A percentile compares a stretch with the other conserved stretches of the same genome.
phyloP scores from a whole-genome alignment of 2,329 filamentous ascomycete species.

The Gaeumannomyces tritici region DNA sequence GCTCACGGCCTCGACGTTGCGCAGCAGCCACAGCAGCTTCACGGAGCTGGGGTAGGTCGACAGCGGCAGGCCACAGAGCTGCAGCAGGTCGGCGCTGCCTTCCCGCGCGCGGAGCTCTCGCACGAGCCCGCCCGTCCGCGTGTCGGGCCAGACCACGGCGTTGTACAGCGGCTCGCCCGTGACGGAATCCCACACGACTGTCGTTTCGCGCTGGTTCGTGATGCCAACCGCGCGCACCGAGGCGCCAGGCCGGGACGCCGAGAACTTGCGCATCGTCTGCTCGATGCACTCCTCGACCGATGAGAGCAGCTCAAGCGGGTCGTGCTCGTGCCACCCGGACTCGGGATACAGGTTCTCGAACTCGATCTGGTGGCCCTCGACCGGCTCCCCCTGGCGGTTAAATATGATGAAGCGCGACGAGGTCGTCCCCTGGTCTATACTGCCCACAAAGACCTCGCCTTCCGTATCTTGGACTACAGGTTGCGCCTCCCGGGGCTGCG shows the following conservation, averaged over 20 bases:
- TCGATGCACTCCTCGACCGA: conserved; percentile 76
- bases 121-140: conserved; percentile 62
- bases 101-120: conserved; percentile 62
- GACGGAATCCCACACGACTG: conserved; percentile 71
- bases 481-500: background rate
- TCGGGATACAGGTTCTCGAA: conserved; percentile 78
- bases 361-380: conserved; percentile 78
- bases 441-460: conserved; percentile 57
- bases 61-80: conserved; percentile 70
- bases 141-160: conserved; percentile 87
- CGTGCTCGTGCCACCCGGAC: conserved; percentile 87
- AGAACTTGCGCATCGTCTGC: conserved; percentile 61
- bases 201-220: conserved; percentile 86
- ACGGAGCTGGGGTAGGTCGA: conserved; percentile 84
- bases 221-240: conserved; percentile 72
- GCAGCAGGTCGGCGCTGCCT: conserved; percentile 58
- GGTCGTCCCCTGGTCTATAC: conserved; percentile 86
- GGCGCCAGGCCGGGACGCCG: conserved; percentile 55
- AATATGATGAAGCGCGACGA: conserved; percentile 88
- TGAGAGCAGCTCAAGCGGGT: conserved; percentile 65
- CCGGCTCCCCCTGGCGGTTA: conserved; percentile 65
- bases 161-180: conserved; percentile 76
- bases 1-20: conserved; percentile 59
- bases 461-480: background rate
- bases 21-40: conserved; percentile 75